Base-by-base conservation (phyloP, 768 basidiomycete genomes). In the Pleurotus citrinopileatus region DNA sequence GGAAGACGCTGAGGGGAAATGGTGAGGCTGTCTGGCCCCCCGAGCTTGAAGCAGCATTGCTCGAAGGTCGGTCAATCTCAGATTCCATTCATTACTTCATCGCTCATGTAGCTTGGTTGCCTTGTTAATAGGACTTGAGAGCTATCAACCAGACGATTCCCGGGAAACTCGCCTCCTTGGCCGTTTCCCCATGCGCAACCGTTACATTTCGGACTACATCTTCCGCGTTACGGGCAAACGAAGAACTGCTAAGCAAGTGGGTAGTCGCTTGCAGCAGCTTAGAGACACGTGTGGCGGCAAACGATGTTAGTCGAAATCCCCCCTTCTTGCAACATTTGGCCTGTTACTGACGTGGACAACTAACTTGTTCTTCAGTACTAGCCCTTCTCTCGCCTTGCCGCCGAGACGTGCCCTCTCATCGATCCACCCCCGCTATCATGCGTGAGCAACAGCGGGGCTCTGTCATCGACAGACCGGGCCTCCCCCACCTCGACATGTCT, bases 1-100 rank as follows among this genome's bases (percentile, higher is more conserved):
- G 86, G 86, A 87, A 89, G 65, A 87, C 84, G 0, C 68, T 85
- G 23, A 80, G 81, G 64, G 87, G 86, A 42, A 50, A 55, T 17
- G 81, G 83, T 26, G 87, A 90, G 64, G 78, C 85, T 8, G 87
- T 91, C 19, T 90, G 89, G 89, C 89, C 89, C 50, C 86, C 84
- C 9, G 80, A 86, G 60, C 81, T 91, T 47, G 89, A 91, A 72
- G 86, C 84, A 25, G 85, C 86, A 36, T 73, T 91, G 59, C 78
- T 91, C 38, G 84, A 89, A 77, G 89, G 89, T 86, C 57, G 38
- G 70, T 43, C 15, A 34, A 34, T 10, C 32, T 34, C 19, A 19
- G 27, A 47, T 45, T 23, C 42, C 53, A 36, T 17, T 36, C 34
- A 40, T 47, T 13, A 25, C n/a, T 38, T 2, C 36, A 54, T 17